Percentiles rank a stretch among this genome's conserved stretches.
Evolutionary conservation across 257 asterid species (phyloP).

Genomic region (Solanum tarapatanum): DNA sequence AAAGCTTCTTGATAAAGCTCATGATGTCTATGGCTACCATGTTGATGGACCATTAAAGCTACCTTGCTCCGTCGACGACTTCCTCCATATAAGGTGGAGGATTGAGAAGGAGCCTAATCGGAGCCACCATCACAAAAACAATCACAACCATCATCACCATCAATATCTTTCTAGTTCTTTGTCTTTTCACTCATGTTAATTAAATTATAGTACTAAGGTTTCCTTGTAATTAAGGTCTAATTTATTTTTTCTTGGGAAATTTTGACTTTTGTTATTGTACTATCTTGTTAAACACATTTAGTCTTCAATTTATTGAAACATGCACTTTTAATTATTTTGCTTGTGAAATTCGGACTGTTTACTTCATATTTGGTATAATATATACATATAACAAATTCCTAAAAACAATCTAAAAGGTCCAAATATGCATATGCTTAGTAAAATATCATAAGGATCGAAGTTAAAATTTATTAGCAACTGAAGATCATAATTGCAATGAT

Average conservation of each 20-base stretch:
- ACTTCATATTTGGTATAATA: not conserved
- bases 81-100: conserved; percentile 33
- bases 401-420: not conserved
- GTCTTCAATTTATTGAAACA: not conserved
- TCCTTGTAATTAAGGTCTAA: not conserved
- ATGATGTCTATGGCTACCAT: conserved; percentile 30
- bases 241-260: not conserved
- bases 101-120: conserved; percentile 21
- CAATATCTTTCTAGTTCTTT: conserved; percentile 8
- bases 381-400: not conserved
- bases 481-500: not conserved
- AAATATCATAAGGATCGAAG: not conserved
- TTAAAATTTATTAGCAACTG: not conserved
- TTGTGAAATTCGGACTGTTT: not conserved
- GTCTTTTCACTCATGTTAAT: conserved; percentile 20
- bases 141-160: conserved; percentile 2
- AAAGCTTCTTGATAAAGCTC: conserved; percentile 29
- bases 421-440: not conserved
- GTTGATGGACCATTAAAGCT: conserved; percentile 24
- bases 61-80: conserved; percentile 33
- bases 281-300: not conserved
- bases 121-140: conserved; percentile 5
- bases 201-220: not conserved
- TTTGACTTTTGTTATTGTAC: not conserved
- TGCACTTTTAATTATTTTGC: not conserved